A percentile compares a stretch with the other conserved stretches of the same genome.
phyloP scores from a whole-genome alignment of 805 yeast genomes.

The Limtongia smithiae region DNA sequence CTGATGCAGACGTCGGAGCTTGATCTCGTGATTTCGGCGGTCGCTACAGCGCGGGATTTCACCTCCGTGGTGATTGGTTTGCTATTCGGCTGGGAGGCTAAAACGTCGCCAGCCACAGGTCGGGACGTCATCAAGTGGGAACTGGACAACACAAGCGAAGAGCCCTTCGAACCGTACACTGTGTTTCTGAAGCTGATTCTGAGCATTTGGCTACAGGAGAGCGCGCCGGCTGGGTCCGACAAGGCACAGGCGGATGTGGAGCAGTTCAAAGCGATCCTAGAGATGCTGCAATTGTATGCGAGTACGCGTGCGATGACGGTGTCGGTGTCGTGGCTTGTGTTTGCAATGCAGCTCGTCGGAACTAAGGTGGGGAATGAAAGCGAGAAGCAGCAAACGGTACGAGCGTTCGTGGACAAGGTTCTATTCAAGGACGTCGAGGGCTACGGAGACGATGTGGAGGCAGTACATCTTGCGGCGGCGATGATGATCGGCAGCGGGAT shows the following conservation, averaged over 20 bases:
- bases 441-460: conserved; percentile 28
- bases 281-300: conserved; percentile 3
- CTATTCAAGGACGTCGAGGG: conserved; percentile 18
- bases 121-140: conserved; percentile 15
- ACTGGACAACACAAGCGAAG: background rate
- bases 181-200: conserved; percentile 14
- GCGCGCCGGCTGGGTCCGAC: background rate
- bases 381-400: conserved; percentile 8
- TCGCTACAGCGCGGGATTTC: conserved; percentile 1
- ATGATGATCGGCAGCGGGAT: conserved; percentile 26
- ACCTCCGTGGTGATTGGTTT: conserved; percentile 5
- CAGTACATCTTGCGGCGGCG: conserved; percentile 24
- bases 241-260: background rate
- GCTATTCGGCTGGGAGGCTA: conserved; percentile 17
- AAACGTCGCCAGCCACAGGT: background rate
- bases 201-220: conserved; percentile 17
- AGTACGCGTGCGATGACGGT: conserved; percentile 23
- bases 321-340: conserved; percentile 25
- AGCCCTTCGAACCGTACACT: background rate
- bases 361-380: background rate
- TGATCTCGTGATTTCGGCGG: conserved; percentile 2
- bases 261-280: conserved; percentile 4
- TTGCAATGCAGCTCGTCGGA: conserved; percentile 19
- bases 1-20: conserved; percentile 20
- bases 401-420: conserved; percentile 16